Evolutionary conservation across 1,139 yeast genomes (phyloP).

Genomic region (Suhomyces atakaporum): DNA sequence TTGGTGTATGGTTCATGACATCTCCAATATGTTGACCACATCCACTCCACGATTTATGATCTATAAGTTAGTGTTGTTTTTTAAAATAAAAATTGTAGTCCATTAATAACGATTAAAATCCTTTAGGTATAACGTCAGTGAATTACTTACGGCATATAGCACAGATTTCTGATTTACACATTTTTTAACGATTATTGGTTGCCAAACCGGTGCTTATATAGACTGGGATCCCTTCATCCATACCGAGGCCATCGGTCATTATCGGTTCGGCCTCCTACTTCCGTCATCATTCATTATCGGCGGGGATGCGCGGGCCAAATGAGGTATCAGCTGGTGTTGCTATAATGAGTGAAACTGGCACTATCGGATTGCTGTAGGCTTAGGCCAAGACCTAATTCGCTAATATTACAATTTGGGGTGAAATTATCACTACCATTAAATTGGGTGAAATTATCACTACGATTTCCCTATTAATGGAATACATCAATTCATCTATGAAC

Average conservation of each 20-base stretch:
- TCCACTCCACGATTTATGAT: constrained; percentile 46
- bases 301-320: constrained; percentile 6
- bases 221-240: constrained; percentile 4
- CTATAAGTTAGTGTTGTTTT: constrained; percentile 23
- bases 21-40: constrained; percentile 37
- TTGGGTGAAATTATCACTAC: too few species aligned
- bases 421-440: too few species aligned
- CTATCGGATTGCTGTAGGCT: neutral
- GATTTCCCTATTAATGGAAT: too few species aligned
- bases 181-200: constrained; percentile 10
- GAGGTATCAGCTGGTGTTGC: neutral
- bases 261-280: constrained; percentile 6
- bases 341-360: constrained; percentile 1
- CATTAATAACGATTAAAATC: too few species aligned
- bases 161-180: constrained; percentile 42
- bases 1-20: constrained; percentile 40
- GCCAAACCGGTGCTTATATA: constrained; percentile 2
- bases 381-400: too few species aligned
- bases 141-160: constrained; percentile 36
- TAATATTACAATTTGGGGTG: too few species aligned
- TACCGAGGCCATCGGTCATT: constrained; percentile 10
- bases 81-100: too few species aligned
- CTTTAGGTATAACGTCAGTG: too few species aligned
- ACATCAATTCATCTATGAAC: constrained; percentile 5
- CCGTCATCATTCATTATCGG: constrained; percentile 3